phyloP scores from a whole-genome alignment of 805 yeast genomes.

The Metschnikowia chrysomelidarum region DNA sequence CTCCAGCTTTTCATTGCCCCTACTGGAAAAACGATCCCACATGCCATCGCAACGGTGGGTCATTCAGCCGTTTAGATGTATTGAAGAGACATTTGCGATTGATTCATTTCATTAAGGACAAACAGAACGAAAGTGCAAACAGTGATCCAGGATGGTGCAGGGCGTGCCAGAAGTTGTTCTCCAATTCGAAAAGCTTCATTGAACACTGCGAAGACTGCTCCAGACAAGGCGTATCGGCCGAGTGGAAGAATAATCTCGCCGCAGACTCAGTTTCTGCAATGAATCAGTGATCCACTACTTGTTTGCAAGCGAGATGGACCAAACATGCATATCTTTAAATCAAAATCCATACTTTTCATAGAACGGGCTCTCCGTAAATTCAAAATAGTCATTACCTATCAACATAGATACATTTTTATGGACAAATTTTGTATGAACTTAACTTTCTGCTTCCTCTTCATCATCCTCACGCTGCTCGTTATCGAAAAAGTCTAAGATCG shows the following conservation, averaged over 20 bases:
- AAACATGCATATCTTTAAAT: too few relatives aligned
- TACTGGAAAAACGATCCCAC: conserved; percentile 66
- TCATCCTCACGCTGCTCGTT: conserved; percentile 15
- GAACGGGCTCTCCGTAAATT: too few relatives aligned
- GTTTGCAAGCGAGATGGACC: too few relatives aligned
- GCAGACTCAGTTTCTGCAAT: neutral
- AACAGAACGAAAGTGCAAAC: conserved; percentile 26
- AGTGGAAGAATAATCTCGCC: conserved; percentile 8
- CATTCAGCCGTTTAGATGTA: conserved; percentile 72
- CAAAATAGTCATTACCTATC: too few relatives aligned
- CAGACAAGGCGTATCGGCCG: conserved; percentile 11
- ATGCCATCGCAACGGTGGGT: conserved; percentile 75
- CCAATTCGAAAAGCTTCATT: conserved; percentile 53
- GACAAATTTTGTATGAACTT: neutral
- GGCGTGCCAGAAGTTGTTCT: conserved; percentile 58
- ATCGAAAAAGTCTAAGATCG: conserved; percentile 65
- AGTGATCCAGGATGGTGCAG: conserved; percentile 67
- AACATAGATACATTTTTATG: conserved; percentile 3
- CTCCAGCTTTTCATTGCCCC: conserved; percentile 70
- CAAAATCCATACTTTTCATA: too few relatives aligned
- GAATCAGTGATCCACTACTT: too few relatives aligned
- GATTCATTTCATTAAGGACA: conserved; percentile 62
- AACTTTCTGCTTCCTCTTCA: conserved; percentile 4
- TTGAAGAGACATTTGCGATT: conserved; percentile 67
- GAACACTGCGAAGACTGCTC: conserved; percentile 69